phyloP scores from a whole-genome alignment of 129 eudicot genomes.

The Ambrosia artemisiifolia region DNA sequence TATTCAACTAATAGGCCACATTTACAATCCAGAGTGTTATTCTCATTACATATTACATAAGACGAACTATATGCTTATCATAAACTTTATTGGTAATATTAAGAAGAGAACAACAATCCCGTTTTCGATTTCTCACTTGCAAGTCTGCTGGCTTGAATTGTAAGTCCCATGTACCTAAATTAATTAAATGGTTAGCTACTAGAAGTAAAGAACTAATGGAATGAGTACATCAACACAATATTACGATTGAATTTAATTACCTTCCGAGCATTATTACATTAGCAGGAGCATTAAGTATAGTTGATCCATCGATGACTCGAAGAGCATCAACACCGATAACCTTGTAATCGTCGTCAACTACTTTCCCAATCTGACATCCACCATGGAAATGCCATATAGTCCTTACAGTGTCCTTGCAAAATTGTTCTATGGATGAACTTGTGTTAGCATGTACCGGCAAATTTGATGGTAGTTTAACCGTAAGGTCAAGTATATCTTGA shows the following conservation, averaged over 20 bases:
- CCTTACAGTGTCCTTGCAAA: conserved; percentile 65
- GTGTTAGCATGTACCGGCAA: conserved; percentile 52
- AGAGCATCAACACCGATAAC: conserved; percentile 57
- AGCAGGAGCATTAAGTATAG: conserved; percentile 80
- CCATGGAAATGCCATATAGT: conserved; percentile 84
- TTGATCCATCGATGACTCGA: conserved; percentile 71
- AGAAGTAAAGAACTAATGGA: background rate
- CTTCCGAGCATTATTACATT: conserved; percentile 80
- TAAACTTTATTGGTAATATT: background rate
- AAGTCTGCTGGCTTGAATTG: background rate
- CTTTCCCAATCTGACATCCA: conserved; percentile 63
- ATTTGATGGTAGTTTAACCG: conserved; percentile 37
- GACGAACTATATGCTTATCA: background rate
- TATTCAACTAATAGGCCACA: too few relatives aligned
- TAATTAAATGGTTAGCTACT: background rate
- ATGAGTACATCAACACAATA: background rate
- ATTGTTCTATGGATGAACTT: conserved; percentile 50
- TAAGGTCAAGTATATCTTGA: conserved; percentile 40
- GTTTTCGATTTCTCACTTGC: background rate
- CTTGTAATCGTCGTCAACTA: conserved; percentile 56
- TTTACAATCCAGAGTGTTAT: too few relatives aligned
- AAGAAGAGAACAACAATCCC: conserved; percentile 2
- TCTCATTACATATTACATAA: background rate
- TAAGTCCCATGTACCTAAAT: conserved; percentile 7
- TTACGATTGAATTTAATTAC: conserved; percentile 16